A percentile compares a stretch with the other conserved stretches of the same genome.
These are phyloP conservation scores for Mycena belliarum DNA, from an alignment of 768 basidiomycete species.

Conservation along the genomic window DNA sequence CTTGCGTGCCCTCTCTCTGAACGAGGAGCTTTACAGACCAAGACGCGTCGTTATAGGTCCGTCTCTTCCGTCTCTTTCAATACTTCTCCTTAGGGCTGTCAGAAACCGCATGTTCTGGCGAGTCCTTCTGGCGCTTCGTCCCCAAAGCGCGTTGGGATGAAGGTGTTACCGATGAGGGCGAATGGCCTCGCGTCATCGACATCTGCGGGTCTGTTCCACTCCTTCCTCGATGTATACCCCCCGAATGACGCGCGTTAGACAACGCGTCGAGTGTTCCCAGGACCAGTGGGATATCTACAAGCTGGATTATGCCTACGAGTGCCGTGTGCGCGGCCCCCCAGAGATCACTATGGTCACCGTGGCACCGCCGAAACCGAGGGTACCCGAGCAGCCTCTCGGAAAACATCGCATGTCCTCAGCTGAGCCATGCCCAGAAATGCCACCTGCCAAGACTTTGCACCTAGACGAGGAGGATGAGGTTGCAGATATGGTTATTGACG, in stretches of 20 bases:
- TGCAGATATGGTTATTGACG: slow-evolving; percentile 51
- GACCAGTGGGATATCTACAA: slow-evolving; percentile 90
- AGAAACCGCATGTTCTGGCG: slow-evolving; percentile 55
- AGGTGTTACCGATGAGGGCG: slow-evolving; percentile 64
- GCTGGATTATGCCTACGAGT: slow-evolving; percentile 73
- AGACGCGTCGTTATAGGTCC: slow-evolving; percentile 70
- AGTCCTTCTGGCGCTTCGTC: slow-evolving; percentile 74
- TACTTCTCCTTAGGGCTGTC: background rate
- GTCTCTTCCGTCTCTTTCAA: background rate
- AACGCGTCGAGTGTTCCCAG: slow-evolving; percentile 54
- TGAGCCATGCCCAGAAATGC: slow-evolving; percentile 26
- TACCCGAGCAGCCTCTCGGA: slow-evolving; percentile 25
- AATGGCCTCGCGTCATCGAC: slow-evolving; percentile 66
- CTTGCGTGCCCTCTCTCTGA: slow-evolving; percentile 41
- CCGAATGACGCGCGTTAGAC: slow-evolving; percentile 34
- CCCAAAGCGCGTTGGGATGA: slow-evolving; percentile 63
- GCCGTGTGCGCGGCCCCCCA: slow-evolving; percentile 51
- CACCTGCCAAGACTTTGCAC: slow-evolving; percentile 24
- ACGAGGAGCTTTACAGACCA: slow-evolving; percentile 52
- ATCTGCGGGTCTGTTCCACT: slow-evolving; percentile 63
- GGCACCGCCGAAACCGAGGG: slow-evolving; percentile 21
- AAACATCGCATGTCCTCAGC: slow-evolving; percentile 23
- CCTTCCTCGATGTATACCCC: background rate
- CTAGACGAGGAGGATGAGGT: slow-evolving; percentile 48
- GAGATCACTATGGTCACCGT: slow-evolving; percentile 35